Percentiles rank a stretch among this genome's conserved stretches.
Evolutionary conservation across 352 stramenopile genomes (phyloP).

Genomic region (Phytophthora pistaciae): DNA sequence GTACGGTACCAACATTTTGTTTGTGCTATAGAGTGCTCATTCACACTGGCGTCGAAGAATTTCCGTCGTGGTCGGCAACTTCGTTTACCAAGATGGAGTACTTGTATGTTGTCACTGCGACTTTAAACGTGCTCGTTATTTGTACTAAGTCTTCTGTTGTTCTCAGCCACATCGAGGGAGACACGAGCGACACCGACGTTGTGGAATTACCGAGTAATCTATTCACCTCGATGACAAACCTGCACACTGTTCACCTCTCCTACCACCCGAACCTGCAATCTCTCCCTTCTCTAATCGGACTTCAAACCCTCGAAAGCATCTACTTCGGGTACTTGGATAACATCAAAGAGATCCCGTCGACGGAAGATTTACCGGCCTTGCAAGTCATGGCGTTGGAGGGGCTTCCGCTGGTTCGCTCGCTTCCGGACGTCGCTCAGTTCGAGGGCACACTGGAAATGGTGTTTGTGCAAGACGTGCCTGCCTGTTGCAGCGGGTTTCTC

Average conservation of each 20-base stretch:
- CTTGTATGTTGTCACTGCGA: constrained; percentile 27
- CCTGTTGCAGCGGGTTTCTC: constrained; percentile 42
- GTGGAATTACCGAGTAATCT: constrained; percentile 28
- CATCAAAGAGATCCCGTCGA: constrained; percentile 21
- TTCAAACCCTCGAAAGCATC: constrained; percentile 25
- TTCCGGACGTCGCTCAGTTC: constrained; percentile 32
- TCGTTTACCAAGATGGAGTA: constrained; percentile 44
- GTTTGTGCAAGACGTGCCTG: constrained; percentile 29
- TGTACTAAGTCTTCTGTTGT: neutral
- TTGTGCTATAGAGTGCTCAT: constrained; percentile 35
- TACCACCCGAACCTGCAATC: constrained; percentile 23
- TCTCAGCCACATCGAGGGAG: constrained; percentile 42
- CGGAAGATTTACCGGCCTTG: constrained; percentile 19
- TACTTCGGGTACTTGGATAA: constrained; percentile 36
- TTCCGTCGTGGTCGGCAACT: constrained; percentile 33
- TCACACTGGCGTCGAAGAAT: constrained; percentile 33
- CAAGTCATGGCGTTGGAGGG: constrained; percentile 31
- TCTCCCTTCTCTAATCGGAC: constrained; percentile 25
- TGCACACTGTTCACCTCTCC: constrained; percentile 40
- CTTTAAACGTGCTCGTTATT: neutral
- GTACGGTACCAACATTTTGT: neutral
- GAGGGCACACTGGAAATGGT: constrained; percentile 28
- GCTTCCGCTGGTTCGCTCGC: constrained; percentile 17
- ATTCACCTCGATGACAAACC: constrained; percentile 28
- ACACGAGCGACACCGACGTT: constrained; percentile 27